Conservation (phyloP, 1,284 basidiomycete species). For the Trametes polyzona region DNA sequence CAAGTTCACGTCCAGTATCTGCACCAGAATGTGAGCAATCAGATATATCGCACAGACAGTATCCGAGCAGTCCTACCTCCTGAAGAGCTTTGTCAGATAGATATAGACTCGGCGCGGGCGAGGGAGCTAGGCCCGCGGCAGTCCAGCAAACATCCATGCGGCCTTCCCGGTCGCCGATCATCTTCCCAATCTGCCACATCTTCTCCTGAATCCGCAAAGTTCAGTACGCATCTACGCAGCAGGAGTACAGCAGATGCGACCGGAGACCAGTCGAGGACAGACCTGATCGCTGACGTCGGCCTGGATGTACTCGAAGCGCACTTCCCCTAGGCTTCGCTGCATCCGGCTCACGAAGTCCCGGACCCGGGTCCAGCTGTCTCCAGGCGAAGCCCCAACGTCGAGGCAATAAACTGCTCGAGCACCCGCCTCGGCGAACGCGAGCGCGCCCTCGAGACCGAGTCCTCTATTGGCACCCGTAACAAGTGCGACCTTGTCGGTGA, state of each 20-base stretch:
- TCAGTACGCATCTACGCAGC: neutral
- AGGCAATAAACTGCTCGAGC: slow-evolving; percentile 77
- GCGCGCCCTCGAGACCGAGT: slow-evolving; percentile 81
- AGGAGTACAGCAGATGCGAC: no score
- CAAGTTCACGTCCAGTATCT: slow-evolving; percentile 78
- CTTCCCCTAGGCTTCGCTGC: slow-evolving; percentile 34
- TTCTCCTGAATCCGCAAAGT: slow-evolving; percentile 22
- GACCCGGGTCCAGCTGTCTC: slow-evolving; percentile 67
- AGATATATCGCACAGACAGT: neutral
- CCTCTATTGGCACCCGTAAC: slow-evolving; percentile 82
- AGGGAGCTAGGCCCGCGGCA: slow-evolving; percentile 51
- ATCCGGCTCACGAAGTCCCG: slow-evolving; percentile 53
- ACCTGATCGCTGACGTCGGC: slow-evolving; percentile 67
- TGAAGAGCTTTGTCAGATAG: no score
- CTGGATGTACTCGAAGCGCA: slow-evolving; percentile 65
- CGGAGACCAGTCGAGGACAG: no score
- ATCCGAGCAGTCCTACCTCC: no score
- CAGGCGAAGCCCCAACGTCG: slow-evolving; percentile 68
- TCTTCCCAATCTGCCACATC: slow-evolving; percentile 58
- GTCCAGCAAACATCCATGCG: slow-evolving; percentile 78
- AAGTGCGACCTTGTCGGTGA: slow-evolving; percentile 72
- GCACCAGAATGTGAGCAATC: neutral
- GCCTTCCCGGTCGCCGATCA: slow-evolving; percentile 65
- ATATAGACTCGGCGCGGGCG: neutral
- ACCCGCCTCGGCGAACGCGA: slow-evolving; percentile 77